Evolutionary conservation across 768 basidiomycete genomes (phyloP).

Genomic region (Coprinellus micaceus): DNA sequence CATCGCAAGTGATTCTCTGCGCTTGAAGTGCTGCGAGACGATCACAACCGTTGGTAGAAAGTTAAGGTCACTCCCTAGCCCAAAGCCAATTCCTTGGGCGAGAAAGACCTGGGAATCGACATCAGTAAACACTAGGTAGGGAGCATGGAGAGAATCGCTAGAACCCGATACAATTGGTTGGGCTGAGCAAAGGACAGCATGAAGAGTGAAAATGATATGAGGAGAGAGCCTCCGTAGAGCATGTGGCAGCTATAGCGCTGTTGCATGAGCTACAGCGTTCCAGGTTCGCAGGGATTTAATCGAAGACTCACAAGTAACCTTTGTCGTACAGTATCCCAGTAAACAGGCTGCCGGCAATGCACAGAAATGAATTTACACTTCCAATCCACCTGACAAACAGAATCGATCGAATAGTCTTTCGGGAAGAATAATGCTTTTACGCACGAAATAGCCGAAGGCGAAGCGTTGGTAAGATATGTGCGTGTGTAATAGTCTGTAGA

Average conservation of each 20-base stretch:
- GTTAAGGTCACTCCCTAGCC: conserved; percentile 40
- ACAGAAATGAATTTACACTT: conserved; percentile 23
- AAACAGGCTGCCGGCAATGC: conserved; percentile 20
- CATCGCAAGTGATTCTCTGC: conserved; percentile 41
- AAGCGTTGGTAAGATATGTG: conserved; percentile 19
- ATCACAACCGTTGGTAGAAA: conserved; percentile 44
- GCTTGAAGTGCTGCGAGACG: conserved; percentile 43
- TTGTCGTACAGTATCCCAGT: conserved; percentile 26
- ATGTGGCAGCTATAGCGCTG: conserved; percentile 20
- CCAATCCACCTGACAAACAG: conserved; percentile 24
- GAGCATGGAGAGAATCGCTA: neutral
- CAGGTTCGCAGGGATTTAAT: neutral
- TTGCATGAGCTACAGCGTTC: neutral
- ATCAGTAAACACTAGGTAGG: neutral
- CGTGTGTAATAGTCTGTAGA: conserved; percentile 26
- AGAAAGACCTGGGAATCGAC: conserved; percentile 34
- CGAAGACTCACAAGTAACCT: conserved; percentile 24
- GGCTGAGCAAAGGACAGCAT: conserved; percentile 28
- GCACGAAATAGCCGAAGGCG: conserved; percentile 22
- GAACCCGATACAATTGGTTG: conserved; percentile 29
- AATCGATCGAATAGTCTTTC: neutral
- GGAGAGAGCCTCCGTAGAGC: conserved; percentile 24
- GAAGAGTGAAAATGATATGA: conserved; percentile 29
- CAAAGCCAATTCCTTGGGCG: conserved; percentile 45
- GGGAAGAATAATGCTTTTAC: neutral